These are phyloP conservation scores for Solioccasus polychromus DNA, from an alignment of 768 basidiomycete genomes.

Conservation along the genomic window DNA sequence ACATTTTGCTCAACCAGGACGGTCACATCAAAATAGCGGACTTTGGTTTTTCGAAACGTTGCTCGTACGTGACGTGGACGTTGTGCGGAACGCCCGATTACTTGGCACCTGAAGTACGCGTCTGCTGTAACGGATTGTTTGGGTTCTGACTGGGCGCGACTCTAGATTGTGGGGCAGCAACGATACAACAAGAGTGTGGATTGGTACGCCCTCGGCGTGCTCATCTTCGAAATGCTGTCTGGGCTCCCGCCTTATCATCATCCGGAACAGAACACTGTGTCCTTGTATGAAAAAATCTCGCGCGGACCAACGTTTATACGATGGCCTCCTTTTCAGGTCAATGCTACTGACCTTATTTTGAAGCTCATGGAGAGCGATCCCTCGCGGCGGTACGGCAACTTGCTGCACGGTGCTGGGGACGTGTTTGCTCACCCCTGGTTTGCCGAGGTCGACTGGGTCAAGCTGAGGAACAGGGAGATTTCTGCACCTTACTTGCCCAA, in stretches of 20 bases:
- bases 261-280: constrained; percentile 76
- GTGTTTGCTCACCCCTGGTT: constrained; percentile 96
- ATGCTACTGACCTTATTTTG: constrained; percentile 85
- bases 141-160: constrained; percentile 1
- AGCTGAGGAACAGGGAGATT: constrained; percentile 78
- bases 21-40: constrained; percentile 97
- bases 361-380: constrained; percentile 90
- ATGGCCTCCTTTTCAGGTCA: constrained; percentile 74
- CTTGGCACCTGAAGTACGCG: constrained; percentile 83
- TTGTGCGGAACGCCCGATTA: constrained; percentile 96
- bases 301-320: constrained; percentile 68
- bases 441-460: constrained; percentile 88
- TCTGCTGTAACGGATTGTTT: constrained; percentile 16
- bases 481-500: constrained; percentile 94
- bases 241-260: constrained; percentile 96
- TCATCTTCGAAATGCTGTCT: constrained; percentile 97
- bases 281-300: constrained; percentile 90
- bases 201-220: constrained; percentile 97
- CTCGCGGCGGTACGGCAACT: constrained; percentile 84
- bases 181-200: constrained; percentile 97
- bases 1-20: constrained; percentile 88
- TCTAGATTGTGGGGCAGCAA: constrained; percentile 71
- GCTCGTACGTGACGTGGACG: constrained; percentile 88
- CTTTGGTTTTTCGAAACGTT: constrained; percentile 93
- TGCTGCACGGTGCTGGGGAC: constrained; percentile 84